Evolutionary conservation across 768 basidiomycete genomes (phyloP).

Genomic region (Cyclocybe cylindracea): DNA sequence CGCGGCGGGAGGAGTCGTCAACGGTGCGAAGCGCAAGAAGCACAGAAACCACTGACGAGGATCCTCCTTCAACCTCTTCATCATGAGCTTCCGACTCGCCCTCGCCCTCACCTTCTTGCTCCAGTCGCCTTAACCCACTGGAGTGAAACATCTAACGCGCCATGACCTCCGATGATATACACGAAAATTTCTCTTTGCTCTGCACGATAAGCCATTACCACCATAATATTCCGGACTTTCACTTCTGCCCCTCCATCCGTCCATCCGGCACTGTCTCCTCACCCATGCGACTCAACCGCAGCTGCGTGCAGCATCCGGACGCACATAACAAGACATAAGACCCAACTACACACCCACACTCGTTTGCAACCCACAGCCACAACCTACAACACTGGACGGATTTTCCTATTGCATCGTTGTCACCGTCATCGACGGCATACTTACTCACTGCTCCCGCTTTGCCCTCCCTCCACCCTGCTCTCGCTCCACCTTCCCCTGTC

Average conservation of each 20-base stretch:
- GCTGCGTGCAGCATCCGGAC: no score
- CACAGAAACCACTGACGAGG: constrained; percentile 34
- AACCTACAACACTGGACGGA: no score
- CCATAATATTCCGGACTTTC: constrained; percentile 4
- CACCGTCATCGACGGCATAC: no score
- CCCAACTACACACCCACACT: not conserved
- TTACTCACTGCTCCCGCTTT: no score
- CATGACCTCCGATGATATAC: constrained; percentile 19
- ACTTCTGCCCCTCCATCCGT: not conserved
- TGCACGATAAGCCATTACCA: constrained; percentile 1
- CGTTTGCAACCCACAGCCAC: no score
- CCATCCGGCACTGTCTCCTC: not conserved
- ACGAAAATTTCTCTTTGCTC: not conserved
- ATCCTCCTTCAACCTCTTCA: constrained; percentile 2
- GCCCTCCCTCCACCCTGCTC: no score
- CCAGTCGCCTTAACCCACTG: not conserved
- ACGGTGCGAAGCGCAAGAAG: constrained; percentile 56
- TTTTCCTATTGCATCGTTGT: no score
- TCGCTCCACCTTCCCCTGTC: no score
- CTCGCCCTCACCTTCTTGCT: no score
- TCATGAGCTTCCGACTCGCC: constrained; percentile 5
- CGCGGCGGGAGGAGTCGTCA: constrained; percentile 59
- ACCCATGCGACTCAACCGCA: not conserved
- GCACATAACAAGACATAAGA: not conserved
- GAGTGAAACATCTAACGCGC: constrained; percentile 11